These are phyloP conservation scores for Chaetomiaceae sp. DNA, from an alignment of 2,329 filamentous ascomycete genomes.

Conservation along the genomic window DNA sequence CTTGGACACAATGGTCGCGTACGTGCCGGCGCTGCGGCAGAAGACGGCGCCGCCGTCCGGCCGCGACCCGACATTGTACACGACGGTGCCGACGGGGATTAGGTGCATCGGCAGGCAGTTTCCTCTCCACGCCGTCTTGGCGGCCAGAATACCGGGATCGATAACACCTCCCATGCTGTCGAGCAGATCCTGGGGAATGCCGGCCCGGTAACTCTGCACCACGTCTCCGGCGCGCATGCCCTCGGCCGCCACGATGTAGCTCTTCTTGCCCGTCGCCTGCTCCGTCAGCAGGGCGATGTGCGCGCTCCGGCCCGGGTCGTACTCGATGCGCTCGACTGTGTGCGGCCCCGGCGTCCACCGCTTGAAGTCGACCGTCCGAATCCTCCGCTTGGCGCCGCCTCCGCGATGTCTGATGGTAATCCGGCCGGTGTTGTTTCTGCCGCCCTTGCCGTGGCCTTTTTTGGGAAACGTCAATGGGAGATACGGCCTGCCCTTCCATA, in stretches of 20 bases:
- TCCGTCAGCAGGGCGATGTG: slow-evolving; percentile 86
- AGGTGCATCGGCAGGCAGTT: slow-evolving; percentile 95
- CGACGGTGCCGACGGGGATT: slow-evolving; percentile 88
- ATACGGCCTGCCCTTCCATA: slow-evolving; percentile 89
- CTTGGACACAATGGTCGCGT: slow-evolving; percentile 83
- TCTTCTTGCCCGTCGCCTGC: slow-evolving; percentile 67
- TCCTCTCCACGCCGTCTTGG: slow-evolving; percentile 87
- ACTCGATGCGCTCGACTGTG: slow-evolving; percentile 87
- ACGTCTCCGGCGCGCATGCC: slow-evolving; percentile 88
- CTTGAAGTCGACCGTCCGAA: slow-evolving; percentile 86
- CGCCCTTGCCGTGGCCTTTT: slow-evolving; percentile 88
- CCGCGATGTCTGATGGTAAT: slow-evolving; percentile 89
- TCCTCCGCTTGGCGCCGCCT: slow-evolving; percentile 86
- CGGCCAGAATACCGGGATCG: slow-evolving; percentile 92
- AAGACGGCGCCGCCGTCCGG: slow-evolving; percentile 76
- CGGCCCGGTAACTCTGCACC: slow-evolving; percentile 85
- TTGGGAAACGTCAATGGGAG: slow-evolving; percentile 83
- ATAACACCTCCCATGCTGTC: slow-evolving; percentile 88
- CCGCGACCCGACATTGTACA: slow-evolving; percentile 83
- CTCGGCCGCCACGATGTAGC: slow-evolving; percentile 93
- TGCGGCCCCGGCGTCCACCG: slow-evolving; percentile 77
- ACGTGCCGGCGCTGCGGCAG: slow-evolving; percentile 91
- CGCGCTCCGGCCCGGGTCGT: slow-evolving; percentile 88
- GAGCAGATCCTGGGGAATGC: slow-evolving; percentile 82
- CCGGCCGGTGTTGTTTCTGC: slow-evolving; percentile 79